Evolutionary conservation across 2,329 filamentous ascomycete genomes (phyloP), one percentile per base, ranked within the genome.

Genomic region (Penicillium sp.): DNA sequence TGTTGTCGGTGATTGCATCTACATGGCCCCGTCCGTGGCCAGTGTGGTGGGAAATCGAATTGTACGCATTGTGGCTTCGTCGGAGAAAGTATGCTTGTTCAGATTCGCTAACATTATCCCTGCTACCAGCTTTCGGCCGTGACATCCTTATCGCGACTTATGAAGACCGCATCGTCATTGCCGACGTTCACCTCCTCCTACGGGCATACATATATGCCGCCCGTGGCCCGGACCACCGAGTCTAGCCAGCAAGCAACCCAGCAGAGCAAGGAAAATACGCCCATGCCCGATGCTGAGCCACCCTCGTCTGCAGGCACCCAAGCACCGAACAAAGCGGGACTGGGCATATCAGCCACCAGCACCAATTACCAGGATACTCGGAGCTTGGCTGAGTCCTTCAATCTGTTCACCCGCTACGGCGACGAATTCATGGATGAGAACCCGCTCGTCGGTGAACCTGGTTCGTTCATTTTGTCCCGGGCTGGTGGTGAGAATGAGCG

Each of bases 381-480:
- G 23, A 67, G 57, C n/a, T 54, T 72, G 2, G 61, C 60, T 12
- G 66, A 73, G 13, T 73, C 74, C 6, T 68, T 77, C 35, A 61
- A 56, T 23, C 65, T 80, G 22, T 69, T 72, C 15, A 62, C 73
- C 9, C 62, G 63, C 6, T 79, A 75, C 52, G 74, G 71, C 10
- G 71, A 77, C 47, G 78, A 82, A 45, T 82, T 71, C 60, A 77
- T 77, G 66, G 79, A 82, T 55, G 77, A 81, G 50, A 79, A 74
- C 42, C 77, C 79, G 0, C 61, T 82, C 10, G 65, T 73, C 6
- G 79, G 79, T 32, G 79, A 82, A 54, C 79, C 79, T 0, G 79
- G 79, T 18, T 72, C 71, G 3, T 80, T 82, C 48, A 73, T 77
- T 37, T 70, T 80, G 46, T 69, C 70, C 5, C 68, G 65, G 35